phyloP scores from a whole-genome alignment of 768 basidiomycete species.

The Lepiota subincarnata region DNA sequence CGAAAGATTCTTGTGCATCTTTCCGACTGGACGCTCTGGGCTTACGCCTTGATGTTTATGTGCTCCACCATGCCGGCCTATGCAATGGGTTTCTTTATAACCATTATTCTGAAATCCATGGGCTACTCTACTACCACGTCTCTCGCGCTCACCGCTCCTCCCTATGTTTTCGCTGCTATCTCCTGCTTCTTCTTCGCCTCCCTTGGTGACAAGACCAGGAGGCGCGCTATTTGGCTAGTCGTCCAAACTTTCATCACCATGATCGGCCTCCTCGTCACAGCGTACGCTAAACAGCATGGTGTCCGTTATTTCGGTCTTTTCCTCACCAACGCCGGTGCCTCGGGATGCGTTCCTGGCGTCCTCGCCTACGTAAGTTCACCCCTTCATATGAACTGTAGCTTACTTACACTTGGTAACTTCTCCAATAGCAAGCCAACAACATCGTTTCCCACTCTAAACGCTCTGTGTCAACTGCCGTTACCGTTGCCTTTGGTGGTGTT shows the following conservation, averaged over 20 bases:
- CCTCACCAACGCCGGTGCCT: slow-evolving; percentile 30
- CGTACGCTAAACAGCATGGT: slow-evolving; percentile 23
- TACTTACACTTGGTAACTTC: neutral
- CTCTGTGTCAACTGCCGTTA: slow-evolving; percentile 34
- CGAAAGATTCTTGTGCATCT: slow-evolving; percentile 30
- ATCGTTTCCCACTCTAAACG: slow-evolving; percentile 34
- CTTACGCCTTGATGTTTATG: slow-evolving; percentile 35
- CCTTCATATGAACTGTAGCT: neutral
- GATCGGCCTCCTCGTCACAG: slow-evolving; percentile 29
- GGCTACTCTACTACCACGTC: slow-evolving; percentile 26
- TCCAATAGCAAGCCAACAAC: slow-evolving; percentile 30
- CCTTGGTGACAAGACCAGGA: slow-evolving; percentile 31
- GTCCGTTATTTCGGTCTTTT: slow-evolving; percentile 34
- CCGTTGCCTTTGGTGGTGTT: slow-evolving; percentile 32
- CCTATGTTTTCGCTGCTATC: slow-evolving; percentile 29
- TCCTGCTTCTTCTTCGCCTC: slow-evolving; percentile 34
- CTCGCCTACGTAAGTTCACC: slow-evolving; percentile 32
- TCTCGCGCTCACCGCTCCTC: slow-evolving; percentile 32
- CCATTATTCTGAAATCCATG: slow-evolving; percentile 33
- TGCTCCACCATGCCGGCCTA: slow-evolving; percentile 34
- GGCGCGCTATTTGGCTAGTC: slow-evolving; percentile 30
- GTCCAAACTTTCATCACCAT: slow-evolving; percentile 29
- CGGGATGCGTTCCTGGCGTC: slow-evolving; percentile 31
- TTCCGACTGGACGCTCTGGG: slow-evolving; percentile 34
- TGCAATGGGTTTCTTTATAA: slow-evolving; percentile 31